Evolutionary conservation across 129 eudicot species (phyloP), one percentile per base, ranked within the genome.

Genomic region (Pulicaria dysenterica): DNA sequence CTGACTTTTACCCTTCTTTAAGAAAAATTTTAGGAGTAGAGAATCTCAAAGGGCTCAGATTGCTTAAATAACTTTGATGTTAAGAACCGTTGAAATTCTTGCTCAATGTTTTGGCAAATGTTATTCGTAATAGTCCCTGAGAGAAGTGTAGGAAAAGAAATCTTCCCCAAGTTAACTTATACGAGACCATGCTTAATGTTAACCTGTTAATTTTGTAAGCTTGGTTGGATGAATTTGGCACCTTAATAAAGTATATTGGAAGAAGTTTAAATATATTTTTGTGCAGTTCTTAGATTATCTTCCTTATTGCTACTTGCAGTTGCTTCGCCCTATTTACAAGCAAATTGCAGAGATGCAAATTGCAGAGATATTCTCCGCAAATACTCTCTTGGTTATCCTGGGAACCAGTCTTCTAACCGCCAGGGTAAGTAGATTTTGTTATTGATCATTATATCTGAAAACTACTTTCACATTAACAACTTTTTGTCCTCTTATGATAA

Each of bases 371-470:
- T 94, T 94, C 74, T 94, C 99, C 41, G 97, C 99, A 62, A 86
- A 84, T 83, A 94, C 99, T 5, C 97, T 94, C 50, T 84, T 94
- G 75, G 99, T 94, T 83, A 94, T 94, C 60, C 83, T 94, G 53
- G 99, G 96, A 38, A 94, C 99, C 13, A 94, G 99, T 79, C 97
- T 94, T 37, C 91, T 94, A 46, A 94, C 99, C 70, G 99, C 99
- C 38, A 90, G 99, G 97, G 99, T 90, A 51, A 40, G 85, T 73
- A 13, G 58, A 77, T 78, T 17, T 6, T 71, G 37, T 60, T 76
- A 61, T 54, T 13, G 16, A 43, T 67, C 10, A 11, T 49, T 46
- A 48, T 74, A 51, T 72, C 5, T 9, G 54, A 76, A 59, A 45
- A 62, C 13, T 15, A 40, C 61, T 56, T 42, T 60, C 36, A 15